Evolutionary conservation across 768 basidiomycete genomes (phyloP).

Genomic region (Mycena crocata): DNA sequence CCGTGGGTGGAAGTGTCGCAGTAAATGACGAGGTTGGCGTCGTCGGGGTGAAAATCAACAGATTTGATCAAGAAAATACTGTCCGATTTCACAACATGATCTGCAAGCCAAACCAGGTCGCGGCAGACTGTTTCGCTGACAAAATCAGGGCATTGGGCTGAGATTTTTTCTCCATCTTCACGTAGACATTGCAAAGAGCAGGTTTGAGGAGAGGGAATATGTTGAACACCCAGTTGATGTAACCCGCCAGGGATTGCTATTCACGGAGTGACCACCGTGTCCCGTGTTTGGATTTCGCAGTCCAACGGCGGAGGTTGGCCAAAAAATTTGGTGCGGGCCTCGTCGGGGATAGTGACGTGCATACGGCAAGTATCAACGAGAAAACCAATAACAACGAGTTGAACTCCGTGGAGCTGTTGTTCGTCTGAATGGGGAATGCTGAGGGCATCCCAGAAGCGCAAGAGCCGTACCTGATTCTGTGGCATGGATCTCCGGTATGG

Average conservation of each 20-base stretch:
- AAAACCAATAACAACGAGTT: no score
- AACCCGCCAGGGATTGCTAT: constrained; percentile 41
- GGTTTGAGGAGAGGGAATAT: constrained; percentile 44
- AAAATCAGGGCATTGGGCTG: constrained; percentile 37
- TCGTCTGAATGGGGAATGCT: no score
- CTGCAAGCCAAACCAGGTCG: constrained; percentile 49
- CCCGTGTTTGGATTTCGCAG: not conserved
- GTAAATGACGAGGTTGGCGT: constrained; percentile 30
- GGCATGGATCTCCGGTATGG: no score
- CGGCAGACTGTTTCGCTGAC: constrained; percentile 41
- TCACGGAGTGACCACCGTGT: not conserved
- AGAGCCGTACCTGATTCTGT: no score
- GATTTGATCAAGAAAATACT: constrained; percentile 42
- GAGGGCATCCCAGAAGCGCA: no score
- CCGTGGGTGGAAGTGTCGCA: constrained; percentile 43
- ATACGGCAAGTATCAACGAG: no score
- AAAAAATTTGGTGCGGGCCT: constrained; percentile 16
- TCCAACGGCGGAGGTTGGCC: not conserved
- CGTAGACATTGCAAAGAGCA: constrained; percentile 39
- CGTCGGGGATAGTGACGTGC: constrained; percentile 40
- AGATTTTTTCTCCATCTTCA: constrained; percentile 42
- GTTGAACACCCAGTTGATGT: no score
- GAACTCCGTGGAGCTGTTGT: no score
- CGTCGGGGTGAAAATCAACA: constrained; percentile 11
- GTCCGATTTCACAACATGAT: constrained; percentile 32